Conservation (phyloP, 2,329 filamentous ascomycete species). For the Metarhizium album region DNA sequence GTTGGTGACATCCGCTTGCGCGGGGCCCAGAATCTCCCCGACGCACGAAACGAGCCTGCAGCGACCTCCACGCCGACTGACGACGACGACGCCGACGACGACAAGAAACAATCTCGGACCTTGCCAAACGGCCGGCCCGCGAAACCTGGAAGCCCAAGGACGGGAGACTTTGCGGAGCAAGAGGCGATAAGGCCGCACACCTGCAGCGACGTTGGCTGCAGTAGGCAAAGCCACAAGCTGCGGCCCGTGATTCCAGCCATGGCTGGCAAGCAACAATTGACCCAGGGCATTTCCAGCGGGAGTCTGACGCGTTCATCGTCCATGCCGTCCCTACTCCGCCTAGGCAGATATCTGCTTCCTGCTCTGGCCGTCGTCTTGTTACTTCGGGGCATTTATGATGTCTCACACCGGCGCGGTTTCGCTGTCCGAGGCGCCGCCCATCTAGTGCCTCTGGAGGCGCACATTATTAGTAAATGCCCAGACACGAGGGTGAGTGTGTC, state of each 20-base stretch:
- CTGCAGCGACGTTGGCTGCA: neutral
- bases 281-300: neutral
- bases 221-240: neutral
- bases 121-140: neutral
- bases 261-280: conserved; percentile 1
- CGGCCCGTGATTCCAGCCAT: neutral
- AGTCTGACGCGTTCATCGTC: neutral
- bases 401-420: neutral
- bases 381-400: neutral
- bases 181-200: neutral
- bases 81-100: neutral
- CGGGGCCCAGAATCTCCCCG: neutral
- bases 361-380: conserved; percentile 1
- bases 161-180: neutral
- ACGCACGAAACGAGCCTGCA: neutral
- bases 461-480: conserved; percentile 96
- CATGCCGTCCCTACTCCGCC: conserved; percentile 2
- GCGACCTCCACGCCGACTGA: neutral
- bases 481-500: conserved; percentile 53
- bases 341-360: conserved; percentile 5
- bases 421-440: neutral
- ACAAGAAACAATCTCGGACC: too few relatives aligned
- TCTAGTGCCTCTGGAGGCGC: conserved; percentile 73
- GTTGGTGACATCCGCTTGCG: neutral
- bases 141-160: neutral